phyloP scores from a whole-genome alignment of 139 green algal genomes.

The Tetradesmus obliquus region DNA sequence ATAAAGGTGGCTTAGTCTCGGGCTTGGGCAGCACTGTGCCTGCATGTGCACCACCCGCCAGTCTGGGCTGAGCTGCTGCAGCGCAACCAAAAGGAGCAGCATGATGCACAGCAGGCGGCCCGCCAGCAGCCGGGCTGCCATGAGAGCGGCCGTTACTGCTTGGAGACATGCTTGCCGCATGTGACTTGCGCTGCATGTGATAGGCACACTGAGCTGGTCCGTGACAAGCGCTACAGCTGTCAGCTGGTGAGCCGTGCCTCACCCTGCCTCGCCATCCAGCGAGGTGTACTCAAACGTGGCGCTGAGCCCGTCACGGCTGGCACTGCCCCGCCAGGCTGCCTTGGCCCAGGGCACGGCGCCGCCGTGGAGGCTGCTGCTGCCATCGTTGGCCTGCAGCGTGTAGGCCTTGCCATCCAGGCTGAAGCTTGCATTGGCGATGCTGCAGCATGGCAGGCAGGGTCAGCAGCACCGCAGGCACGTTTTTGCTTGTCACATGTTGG shows the following conservation, averaged over 20 bases:
- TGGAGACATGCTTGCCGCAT: too few species aligned
- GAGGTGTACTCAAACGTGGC: conserved; percentile 14
- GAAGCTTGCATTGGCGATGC: conserved; percentile 13
- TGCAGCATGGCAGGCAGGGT: neutral
- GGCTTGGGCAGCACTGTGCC: neutral
- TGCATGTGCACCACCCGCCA: neutral
- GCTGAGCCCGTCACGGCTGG: neutral
- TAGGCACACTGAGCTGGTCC: too few species aligned
- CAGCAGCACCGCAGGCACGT: neutral
- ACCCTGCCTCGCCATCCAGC: conserved; percentile 23
- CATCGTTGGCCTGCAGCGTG: conserved; percentile 9
- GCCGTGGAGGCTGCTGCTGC: neutral
- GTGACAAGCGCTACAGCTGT: too few species aligned
- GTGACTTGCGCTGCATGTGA: too few species aligned
- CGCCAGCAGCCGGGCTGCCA: too few species aligned
- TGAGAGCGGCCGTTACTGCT: too few species aligned
- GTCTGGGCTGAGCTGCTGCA: too few species aligned
- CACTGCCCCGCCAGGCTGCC: neutral
- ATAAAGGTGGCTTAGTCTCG: neutral
- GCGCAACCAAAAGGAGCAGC: too few species aligned
- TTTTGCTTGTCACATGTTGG: too few species aligned
- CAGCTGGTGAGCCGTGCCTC: neutral
- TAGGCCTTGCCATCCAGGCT: conserved; percentile 19
- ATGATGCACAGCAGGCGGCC: too few species aligned
- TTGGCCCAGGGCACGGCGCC: neutral